These are phyloP conservation scores for Solanum bulbocastanum DNA, from an alignment of 257 asterid species.

Conservation along the genomic window DNA sequence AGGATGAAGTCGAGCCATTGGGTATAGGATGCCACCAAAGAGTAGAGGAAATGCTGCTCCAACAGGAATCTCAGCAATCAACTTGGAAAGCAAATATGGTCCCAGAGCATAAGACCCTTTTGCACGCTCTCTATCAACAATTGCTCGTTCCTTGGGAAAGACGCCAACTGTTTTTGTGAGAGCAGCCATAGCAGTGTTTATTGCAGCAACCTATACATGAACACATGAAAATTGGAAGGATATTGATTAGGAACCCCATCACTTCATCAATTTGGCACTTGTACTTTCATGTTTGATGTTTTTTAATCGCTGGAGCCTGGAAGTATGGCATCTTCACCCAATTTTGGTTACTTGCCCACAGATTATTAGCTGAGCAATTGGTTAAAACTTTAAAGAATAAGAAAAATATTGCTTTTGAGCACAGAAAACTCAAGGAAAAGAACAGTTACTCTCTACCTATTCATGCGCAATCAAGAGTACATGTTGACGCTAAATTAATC, in stretches of 20 bases:
- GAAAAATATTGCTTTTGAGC: not conserved
- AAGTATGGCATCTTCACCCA: not conserved
- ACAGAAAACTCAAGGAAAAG: not conserved
- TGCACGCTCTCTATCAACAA: constrained; percentile 89
- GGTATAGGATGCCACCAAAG: constrained; percentile 83
- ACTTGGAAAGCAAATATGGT: constrained; percentile 84
- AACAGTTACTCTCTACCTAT: not conserved
- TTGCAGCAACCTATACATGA: constrained; percentile 78
- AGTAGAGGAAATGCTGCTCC: constrained; percentile 97
- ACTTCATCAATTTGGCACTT: not conserved
- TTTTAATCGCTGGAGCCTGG: not conserved
- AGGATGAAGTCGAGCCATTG: constrained; percentile 94
- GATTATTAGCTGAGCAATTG: not conserved
- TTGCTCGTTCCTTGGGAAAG: constrained; percentile 95
- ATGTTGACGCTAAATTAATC: not conserved
- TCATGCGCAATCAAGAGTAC: not conserved
- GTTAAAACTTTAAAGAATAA: not conserved
- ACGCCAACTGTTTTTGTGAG: constrained; percentile 96
- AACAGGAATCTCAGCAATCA: constrained; percentile 86
- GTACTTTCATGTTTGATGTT: not conserved
- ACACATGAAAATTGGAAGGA: not conserved
- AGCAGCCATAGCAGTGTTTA: constrained; percentile 99
- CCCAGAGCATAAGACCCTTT: constrained; percentile 84
- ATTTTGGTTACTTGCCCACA: not conserved
- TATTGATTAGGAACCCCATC: not conserved